Evolutionary conservation across 1,284 basidiomycete species (phyloP), one percentile per base, ranked within the genome.

Genomic region (Quambalaria eucalypti): DNA sequence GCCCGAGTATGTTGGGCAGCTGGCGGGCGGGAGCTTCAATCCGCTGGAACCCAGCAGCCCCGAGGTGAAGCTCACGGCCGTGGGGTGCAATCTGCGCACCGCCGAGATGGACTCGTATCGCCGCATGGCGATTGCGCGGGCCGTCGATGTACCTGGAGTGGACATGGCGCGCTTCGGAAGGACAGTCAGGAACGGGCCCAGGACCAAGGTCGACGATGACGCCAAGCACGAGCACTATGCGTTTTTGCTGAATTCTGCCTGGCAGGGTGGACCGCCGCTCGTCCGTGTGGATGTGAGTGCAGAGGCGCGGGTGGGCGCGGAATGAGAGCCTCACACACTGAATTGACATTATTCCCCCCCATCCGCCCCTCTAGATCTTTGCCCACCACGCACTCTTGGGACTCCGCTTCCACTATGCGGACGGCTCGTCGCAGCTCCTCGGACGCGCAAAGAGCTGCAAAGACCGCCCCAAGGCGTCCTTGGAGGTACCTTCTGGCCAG

Each of bases 11-110:
- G 54, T 66, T 23, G 52, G 42, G 28, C 21, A 31, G 9, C 21
- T 55, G n/a, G 48, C 64, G 7, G 57, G 60, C 14, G n/a, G n/a
- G n/a, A n/a, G n/a, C n/a, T 66, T 64, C 42, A 59, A 66, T 44
- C 59, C 62, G 7, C 50, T 31, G 2, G 33, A 53, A 8, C 52
- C 52, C 1, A n/a, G 30, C 10, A 55, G 58, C 1, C 58, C 55
- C 8, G 44, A 28, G 42, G 55, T 62, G 14, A 58, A 48, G 33
- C 51, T 66, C 31, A 66, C 54, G 10, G 57, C 53, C 10, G 12
- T 64, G 12, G 64, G 28, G 6, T 64, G 62, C 51, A 66, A 66
- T 33, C 58, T 66, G 62, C 57, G 62, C 1, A 57, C 64, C 39
- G 57, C 52, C 6, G 52, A 60, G 30, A 28, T 64, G 16, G 25